phyloP scores from a whole-genome alignment of 2,329 filamentous ascomycete species.

The Leptoxyphium fumago region DNA sequence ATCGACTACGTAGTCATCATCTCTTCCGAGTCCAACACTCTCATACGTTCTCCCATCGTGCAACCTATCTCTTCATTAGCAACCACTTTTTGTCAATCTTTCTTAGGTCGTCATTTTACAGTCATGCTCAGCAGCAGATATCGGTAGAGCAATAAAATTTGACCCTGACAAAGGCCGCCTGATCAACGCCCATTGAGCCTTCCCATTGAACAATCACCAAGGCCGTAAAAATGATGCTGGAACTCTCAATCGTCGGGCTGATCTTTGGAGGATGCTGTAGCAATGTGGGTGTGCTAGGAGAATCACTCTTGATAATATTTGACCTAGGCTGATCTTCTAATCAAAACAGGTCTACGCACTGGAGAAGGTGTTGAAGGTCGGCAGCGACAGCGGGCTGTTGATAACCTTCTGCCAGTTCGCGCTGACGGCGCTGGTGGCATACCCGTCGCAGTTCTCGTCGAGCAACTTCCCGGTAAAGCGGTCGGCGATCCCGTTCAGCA shows the following conservation, averaged over 20 bases:
- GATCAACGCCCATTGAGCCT: too few species aligned
- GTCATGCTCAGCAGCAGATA: too few species aligned
- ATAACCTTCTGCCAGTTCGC: slow-evolving; percentile 38
- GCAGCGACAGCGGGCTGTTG: slow-evolving; percentile 63
- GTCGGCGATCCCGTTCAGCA: slow-evolving; percentile 69
- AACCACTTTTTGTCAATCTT: too few species aligned
- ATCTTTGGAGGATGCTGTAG: slow-evolving; percentile 95
- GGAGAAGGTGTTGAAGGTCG: slow-evolving; percentile 55
- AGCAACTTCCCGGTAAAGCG: slow-evolving; percentile 30
- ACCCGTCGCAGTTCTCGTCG: slow-evolving; percentile 29
- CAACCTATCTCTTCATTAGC: too few species aligned
- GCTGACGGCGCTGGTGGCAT: slow-evolving; percentile 48
- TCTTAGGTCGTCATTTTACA: too few species aligned
- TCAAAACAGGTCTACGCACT: slow-evolving; percentile 3
- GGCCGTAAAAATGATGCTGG: slow-evolving; percentile 1
- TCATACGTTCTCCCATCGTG: background rate
- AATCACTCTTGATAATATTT: slow-evolving; percentile 42
- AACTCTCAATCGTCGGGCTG: slow-evolving; percentile 50
- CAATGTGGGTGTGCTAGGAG: slow-evolving; percentile 48
- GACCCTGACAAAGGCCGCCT: too few species aligned
- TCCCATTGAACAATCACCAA: background rate
- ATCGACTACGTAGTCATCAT: too few species aligned
- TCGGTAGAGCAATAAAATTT: too few species aligned
- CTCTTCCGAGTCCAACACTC: background rate
- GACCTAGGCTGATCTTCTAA: background rate